A percentile compares a stretch with the other conserved stretches of the same genome.
Conservation (phyloP, 495 filamentous ascomycete genomes). For the Hypoxylon cercidicola region DNA sequence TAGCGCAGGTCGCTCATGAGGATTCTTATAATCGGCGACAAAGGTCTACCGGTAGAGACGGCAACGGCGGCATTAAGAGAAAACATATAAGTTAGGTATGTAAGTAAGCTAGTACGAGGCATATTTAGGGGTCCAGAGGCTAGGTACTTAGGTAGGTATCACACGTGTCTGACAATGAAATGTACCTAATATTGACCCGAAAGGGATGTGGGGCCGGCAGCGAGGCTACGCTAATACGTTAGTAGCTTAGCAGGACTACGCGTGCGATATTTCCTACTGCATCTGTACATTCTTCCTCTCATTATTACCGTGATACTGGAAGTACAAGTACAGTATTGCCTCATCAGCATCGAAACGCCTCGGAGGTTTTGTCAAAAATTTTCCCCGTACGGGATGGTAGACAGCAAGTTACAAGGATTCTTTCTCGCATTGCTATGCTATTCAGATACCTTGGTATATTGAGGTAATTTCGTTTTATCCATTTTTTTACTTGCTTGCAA, state of each 20-base stretch:
- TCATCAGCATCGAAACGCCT: slow-evolving; percentile 9
- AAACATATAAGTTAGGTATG: neutral
- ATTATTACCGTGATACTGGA: too few relatives aligned
- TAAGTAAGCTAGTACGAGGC: too few relatives aligned
- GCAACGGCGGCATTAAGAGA: neutral
- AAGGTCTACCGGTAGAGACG: neutral
- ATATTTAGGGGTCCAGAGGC: too few relatives aligned
- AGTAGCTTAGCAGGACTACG: neutral
- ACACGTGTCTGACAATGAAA: slow-evolving; percentile 18
- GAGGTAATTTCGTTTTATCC: neutral
- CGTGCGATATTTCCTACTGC: too few relatives aligned
- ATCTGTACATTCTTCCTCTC: too few relatives aligned
- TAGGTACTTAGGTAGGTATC: neutral
- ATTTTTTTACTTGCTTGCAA: neutral
- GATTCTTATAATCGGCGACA: neutral
- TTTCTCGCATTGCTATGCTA: too few relatives aligned
- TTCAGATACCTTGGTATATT: too few relatives aligned
- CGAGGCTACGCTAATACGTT: slow-evolving; percentile 5
- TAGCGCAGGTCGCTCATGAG: too few relatives aligned
- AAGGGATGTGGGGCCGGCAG: slow-evolving; percentile 5
- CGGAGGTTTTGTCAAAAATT: slow-evolving; percentile 1
- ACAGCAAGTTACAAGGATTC: too few relatives aligned
- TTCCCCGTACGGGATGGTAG: neutral
- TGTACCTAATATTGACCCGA: neutral
- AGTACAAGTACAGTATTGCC: too few relatives aligned